Evolutionary conservation across 495 filamentous ascomycete genomes (phyloP), one percentile per base, ranked within the genome.

Genomic region (Neurospora sp.): DNA sequence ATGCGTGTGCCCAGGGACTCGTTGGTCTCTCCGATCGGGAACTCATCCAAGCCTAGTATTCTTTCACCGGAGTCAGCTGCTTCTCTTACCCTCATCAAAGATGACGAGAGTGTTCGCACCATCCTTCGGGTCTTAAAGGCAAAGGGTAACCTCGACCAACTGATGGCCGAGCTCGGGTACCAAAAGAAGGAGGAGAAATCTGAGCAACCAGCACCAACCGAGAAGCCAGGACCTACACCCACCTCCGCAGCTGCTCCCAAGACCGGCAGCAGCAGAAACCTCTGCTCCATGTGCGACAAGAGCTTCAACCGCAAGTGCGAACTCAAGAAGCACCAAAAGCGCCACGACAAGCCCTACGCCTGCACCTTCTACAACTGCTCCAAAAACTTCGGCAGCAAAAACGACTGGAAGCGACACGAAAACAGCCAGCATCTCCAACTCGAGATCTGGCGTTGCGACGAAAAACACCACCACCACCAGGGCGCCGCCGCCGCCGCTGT

Each of bases 401-500:
- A 93, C 62, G 95, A 98, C 82, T 98, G 95, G 96, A 98, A 97
- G 81, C 90, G 96, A 9, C 95, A 98, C 79, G 95, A 98, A 76
- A 93, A 90, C 75, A 92, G 89, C 36, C 94, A 97, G 79, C 95
- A 98, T 78, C 91, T 89, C 74, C 89, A 91, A 75, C 77, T 88
- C 3, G 90, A 94, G 74, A 86, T 88, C 71, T 98, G 93, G 90
- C 89, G 90, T n/a, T 98, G 95, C 80, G 85, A 84, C 42, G 77
- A 84, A 79, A 77, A 77, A 71, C 43, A 24, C 4, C 21, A n/a
- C 1, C 31, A 24, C 0, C 43, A 69, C 5, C n/a, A n/a, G 45
- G 42, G 42, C 19, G 39, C 2, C 39, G 15, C 39, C 15, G 13
- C 13, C 39, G 13, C 39, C 15, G 7, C 38, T n/a, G 39, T 39